A percentile compares a stretch with the other conserved stretches of the same genome.
Evolutionary conservation across 1,284 basidiomycete genomes (phyloP).

Genomic region (Erythrobasidium hasegawianum): DNA sequence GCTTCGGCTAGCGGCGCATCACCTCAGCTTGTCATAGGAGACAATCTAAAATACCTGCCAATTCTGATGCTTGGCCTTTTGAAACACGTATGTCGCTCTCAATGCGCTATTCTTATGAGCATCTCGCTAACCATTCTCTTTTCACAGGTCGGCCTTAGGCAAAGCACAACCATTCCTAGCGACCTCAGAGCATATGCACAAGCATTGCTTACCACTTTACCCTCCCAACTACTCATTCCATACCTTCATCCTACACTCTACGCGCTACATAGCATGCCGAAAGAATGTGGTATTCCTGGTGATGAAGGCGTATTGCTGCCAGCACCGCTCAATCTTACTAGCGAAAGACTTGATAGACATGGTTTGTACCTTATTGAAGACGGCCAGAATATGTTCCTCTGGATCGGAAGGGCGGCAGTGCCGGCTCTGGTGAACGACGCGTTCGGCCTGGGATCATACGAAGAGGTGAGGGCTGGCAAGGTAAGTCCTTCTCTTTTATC

Average conservation of each 20-base stretch:
- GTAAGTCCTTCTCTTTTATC: too few species aligned
- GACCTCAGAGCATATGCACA: conserved; percentile 95
- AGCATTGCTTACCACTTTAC: conserved; percentile 82
- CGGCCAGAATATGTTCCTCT: conserved; percentile 95
- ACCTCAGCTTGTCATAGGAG: conserved; percentile 85
- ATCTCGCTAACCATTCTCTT: not conserved
- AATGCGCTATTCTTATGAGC: too few species aligned
- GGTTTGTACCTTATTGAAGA: conserved; percentile 97
- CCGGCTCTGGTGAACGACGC: conserved; percentile 91
- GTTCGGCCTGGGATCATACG: conserved; percentile 84
- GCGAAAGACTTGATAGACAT: conserved; percentile 88
- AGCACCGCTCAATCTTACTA: conserved; percentile 81
- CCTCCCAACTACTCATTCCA: conserved; percentile 83
- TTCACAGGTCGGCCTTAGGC: conserved; percentile 77
- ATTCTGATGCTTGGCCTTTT: conserved; percentile 81
- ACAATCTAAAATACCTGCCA: conserved; percentile 92
- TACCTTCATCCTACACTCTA: conserved; percentile 95
- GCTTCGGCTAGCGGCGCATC: conserved; percentile 85
- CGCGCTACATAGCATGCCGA: conserved; percentile 92
- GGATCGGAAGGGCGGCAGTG: conserved; percentile 94
- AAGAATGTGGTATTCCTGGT: conserved; percentile 72
- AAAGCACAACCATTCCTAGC: conserved; percentile 92
- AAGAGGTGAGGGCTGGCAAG: conserved; percentile 86
- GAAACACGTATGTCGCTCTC: conserved; percentile 71
- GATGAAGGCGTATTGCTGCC: conserved; percentile 79